Evolutionary conservation across 306 rosid species (phyloP).

Genomic region (Vigna mungo): DNA sequence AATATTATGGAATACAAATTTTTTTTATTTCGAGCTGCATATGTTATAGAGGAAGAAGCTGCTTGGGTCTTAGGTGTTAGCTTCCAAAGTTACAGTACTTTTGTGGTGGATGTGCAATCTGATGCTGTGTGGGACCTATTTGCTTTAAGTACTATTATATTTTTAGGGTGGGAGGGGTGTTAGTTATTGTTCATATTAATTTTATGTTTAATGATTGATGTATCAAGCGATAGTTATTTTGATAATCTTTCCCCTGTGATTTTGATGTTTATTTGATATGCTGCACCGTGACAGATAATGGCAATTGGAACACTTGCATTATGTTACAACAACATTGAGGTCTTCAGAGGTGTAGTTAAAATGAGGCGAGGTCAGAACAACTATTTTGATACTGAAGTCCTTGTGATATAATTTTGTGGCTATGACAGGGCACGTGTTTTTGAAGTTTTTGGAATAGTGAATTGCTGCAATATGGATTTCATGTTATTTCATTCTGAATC

Average conservation of each 20-base stretch:
- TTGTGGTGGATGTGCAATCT: conserved; percentile 18
- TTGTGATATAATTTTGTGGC: conserved; percentile 33
- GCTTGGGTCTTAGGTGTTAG: conserved; percentile 21
- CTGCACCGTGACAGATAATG: conserved; percentile 68
- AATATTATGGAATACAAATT: conserved; percentile 10
- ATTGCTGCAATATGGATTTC: conserved; percentile 18
- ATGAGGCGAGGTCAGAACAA: conserved; percentile 89
- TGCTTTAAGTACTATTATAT: neutral
- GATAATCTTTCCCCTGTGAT: neutral
- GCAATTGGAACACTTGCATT: conserved; percentile 92
- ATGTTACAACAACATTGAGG: conserved; percentile 87
- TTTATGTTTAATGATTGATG: conserved; percentile 15
- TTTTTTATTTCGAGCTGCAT: conserved; percentile 12
- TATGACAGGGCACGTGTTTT: neutral
- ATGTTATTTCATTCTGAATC: conserved; percentile 15
- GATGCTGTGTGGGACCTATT: neutral
- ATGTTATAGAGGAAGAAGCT: conserved; percentile 31
- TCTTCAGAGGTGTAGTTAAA: conserved; percentile 97
- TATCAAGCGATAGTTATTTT: conserved; percentile 8
- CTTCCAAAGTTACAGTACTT: conserved; percentile 29
- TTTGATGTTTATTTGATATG: conserved; percentile 44
- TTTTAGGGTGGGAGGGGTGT: neutral
- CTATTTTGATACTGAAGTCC: conserved; percentile 30
- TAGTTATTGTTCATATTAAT: conserved; percentile 19
- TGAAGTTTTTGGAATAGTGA: conserved; percentile 34